Evolutionary conservation across 139 green algal genomes (phyloP), one percentile per base, ranked within the genome.

Genomic region (Chlorella ohadii): DNA sequence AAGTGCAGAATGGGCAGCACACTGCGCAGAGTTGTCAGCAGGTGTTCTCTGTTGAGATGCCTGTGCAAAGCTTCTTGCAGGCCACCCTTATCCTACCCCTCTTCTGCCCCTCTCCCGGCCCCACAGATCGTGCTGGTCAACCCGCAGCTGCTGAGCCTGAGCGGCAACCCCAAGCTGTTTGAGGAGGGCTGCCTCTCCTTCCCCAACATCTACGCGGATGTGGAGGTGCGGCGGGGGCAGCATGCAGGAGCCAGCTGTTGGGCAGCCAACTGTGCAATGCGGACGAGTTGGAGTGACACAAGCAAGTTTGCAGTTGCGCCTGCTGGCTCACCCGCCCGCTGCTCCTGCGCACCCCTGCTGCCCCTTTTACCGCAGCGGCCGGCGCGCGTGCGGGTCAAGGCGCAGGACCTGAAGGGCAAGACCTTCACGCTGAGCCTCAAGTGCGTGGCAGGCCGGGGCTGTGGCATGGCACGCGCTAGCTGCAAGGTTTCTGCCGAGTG

Each of bases 41-140:
- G n/a, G n/a, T n/a, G n/a, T n/a, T n/a, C n/a, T n/a, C n/a, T n/a
- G n/a, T n/a, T n/a, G n/a, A n/a, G n/a, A n/a, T n/a, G n/a, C n/a
- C 44, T 6, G 44, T 51, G 7, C 6, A 9, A 51, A 51, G 44
- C 44, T 51, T 6, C 44, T 51, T 51, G 44, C 44, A 51, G n/a
- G n/a, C n/a, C n/a, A n/a, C n/a, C n/a, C n/a, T n/a, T n/a, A n/a
- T n/a, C n/a, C n/a, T n/a, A n/a, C n/a, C n/a, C n/a, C n/a, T n/a
- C n/a, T n/a, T n/a, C n/a, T n/a, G n/a, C n/a, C n/a, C n/a, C 12
- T 23, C 57, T 28, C 15, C 12, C 27, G 81, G 90, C 91, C 72
- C 34, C 34, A 51, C 95, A 99, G 88, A 86, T 92, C 19, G 91
- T 99, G 17, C 89, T 99, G 64, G 93, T 98, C n/a, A 99, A 99